phyloP scores from a whole-genome alignment of 495 filamentous ascomycete species.

The Talaromyces thailandensis region DNA sequence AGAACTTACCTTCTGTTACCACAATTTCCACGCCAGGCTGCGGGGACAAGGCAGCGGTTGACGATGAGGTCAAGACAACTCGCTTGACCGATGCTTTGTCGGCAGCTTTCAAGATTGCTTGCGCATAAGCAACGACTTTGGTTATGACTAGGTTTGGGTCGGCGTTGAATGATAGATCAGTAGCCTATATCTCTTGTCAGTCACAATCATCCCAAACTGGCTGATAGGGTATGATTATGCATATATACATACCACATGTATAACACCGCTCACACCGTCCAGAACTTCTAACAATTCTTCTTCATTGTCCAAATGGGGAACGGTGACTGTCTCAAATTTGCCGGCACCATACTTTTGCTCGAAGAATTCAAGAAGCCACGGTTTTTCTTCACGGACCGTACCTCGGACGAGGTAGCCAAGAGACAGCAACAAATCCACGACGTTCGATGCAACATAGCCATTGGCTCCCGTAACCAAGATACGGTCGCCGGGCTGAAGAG shows the following conservation, averaged over 20 bases:
- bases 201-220: neutral
- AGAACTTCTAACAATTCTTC: slow-evolving; percentile 34
- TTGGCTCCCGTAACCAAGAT: slow-evolving; percentile 49
- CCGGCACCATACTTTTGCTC: slow-evolving; percentile 26
- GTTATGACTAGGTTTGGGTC: slow-evolving; percentile 38
- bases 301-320: slow-evolving; percentile 26
- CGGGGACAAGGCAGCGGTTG: slow-evolving; percentile 21
- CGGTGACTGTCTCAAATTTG: slow-evolving; percentile 27
- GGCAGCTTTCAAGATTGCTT: slow-evolving; percentile 32
- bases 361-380: slow-evolving; percentile 36
- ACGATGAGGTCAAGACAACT: slow-evolving; percentile 46
- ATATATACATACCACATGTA: slow-evolving; percentile 33
- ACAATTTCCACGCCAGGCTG: slow-evolving; percentile 4
- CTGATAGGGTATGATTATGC: too few species aligned
- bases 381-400: slow-evolving; percentile 32
- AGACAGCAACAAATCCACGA: slow-evolving; percentile 37
- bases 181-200: slow-evolving; percentile 5
- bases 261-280: slow-evolving; percentile 25
- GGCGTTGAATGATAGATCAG: slow-evolving; percentile 20
- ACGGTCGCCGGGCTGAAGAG: slow-evolving; percentile 8
- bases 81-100: slow-evolving; percentile 31
- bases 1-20: neutral
- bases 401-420: slow-evolving; percentile 45
- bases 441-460: slow-evolving; percentile 47
- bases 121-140: slow-evolving; percentile 19